Evolutionary conservation across 306 rosid species (phyloP), one percentile per base, ranked within the genome.

Genomic region (Vigna radiata): DNA sequence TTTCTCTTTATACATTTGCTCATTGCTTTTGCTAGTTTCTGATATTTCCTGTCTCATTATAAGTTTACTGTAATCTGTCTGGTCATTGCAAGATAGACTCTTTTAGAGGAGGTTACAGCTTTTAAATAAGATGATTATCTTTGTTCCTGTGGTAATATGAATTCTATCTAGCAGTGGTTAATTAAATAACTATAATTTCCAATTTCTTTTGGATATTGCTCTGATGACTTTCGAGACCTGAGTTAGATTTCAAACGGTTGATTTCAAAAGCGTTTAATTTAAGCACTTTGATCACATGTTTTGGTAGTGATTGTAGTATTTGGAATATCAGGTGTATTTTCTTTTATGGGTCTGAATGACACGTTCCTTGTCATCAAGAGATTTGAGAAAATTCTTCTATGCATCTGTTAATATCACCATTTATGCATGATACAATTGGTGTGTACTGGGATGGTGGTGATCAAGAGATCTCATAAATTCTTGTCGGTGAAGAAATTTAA

Each of bases 401-500:
- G 39, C 53, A 59, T 33, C 68, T 69, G 46, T 68, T 63, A 9
- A 59, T 58, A 39, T 66, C 33, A 19, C 68, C 44, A 41, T 18
- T 13, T 7, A 61, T 43, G 68, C 31, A 54, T 19, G 12, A 54
- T 59, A 69, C 53, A 41, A 25, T 58, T 8, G 23, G 44, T 31
- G 59, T 81, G 19, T 63, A 27, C 31, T 50, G 18, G 72, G 8
- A 31, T 50, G 19, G 60, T 50, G n/a, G 60, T 63, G 13, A 56
- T 27, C 68, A 21, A 25, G 21, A 60, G 59, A 76, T 47, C 15
- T 75, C 21, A 16, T 47, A 68, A 19, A 50, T 62, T 62, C 50
- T 33, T 11, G 11, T 23, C 21, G 79, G 67, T 56, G 68, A 68
- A 76, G 17, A 27, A 67, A 67, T 72, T 76, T 23, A 78, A 59